A percentile compares a stretch with the other conserved stretches of the same genome.
These are phyloP conservation scores for Lodderomyces jiufengensis DNA, from an alignment of 1,139 yeast species.

Conservation along the genomic window DNA sequence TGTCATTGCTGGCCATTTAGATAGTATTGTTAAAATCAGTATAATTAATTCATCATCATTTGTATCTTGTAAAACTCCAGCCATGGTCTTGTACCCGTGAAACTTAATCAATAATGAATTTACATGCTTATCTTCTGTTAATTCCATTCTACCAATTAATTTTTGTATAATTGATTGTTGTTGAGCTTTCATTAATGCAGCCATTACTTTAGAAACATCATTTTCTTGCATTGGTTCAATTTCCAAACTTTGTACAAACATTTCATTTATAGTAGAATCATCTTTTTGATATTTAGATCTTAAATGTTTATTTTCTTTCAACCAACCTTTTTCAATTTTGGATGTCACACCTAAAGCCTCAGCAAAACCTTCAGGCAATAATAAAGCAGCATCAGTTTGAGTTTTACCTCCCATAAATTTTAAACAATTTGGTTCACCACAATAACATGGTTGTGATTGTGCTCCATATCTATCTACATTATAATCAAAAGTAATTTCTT, in stretches of 20 bases:
- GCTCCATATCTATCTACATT: slow-evolving; percentile 97
- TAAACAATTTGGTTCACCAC: slow-evolving; percentile 89
- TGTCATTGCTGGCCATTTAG: slow-evolving; percentile 77
- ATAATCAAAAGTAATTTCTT: slow-evolving; percentile 92
- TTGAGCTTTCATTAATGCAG: slow-evolving; percentile 74
- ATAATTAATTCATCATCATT: slow-evolving; percentile 37
- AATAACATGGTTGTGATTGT: slow-evolving; percentile 87
- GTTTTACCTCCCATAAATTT: slow-evolving; percentile 96
- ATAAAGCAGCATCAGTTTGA: slow-evolving; percentile 84
- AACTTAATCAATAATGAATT: slow-evolving; percentile 63
- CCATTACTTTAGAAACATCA: slow-evolving; percentile 77
- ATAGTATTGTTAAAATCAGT: slow-evolving; percentile 54
- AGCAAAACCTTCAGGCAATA: slow-evolving; percentile 77
- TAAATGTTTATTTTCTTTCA: slow-evolving; percentile 53
- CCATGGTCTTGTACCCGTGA: slow-evolving; percentile 85
- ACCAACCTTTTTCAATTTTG: slow-evolving; percentile 59
- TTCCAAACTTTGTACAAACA: slow-evolving; percentile 58
- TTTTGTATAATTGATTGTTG: slow-evolving; percentile 64
- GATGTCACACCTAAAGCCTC: slow-evolving; percentile 82
- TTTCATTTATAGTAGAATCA: slow-evolving; percentile 58
- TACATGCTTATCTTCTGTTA: slow-evolving; percentile 52
- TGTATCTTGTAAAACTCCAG: slow-evolving; percentile 49
- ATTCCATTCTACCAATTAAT: slow-evolving; percentile 62
- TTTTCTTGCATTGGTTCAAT: slow-evolving; percentile 49
- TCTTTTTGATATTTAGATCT: slow-evolving; percentile 49